These are phyloP conservation scores for Citrus inodora DNA, from an alignment of 345 rosid species.

Conservation along the genomic window DNA sequence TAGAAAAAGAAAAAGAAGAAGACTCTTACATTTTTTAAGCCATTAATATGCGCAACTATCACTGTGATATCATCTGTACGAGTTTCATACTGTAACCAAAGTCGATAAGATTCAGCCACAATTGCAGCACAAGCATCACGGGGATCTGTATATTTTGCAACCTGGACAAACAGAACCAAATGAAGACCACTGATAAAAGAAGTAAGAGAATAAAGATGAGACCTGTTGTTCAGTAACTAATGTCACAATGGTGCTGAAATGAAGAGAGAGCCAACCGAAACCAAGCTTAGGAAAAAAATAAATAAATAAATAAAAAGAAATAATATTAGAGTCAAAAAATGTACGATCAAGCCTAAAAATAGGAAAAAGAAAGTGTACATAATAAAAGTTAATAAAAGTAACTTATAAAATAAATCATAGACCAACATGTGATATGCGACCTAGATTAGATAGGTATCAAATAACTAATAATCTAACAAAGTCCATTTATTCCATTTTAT, in stretches of 20 bases:
- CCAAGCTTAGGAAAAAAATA: neutral
- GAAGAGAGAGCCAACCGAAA: neutral
- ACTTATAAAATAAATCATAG: neutral
- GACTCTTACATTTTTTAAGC: conserved; percentile 62
- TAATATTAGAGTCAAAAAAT: neutral
- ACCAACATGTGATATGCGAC: neutral
- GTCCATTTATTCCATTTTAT: neutral
- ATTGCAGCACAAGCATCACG: conserved; percentile 99
- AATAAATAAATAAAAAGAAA: neutral
- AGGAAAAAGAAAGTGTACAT: neutral
- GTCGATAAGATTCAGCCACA: conserved; percentile 97
- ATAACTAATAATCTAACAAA: neutral
- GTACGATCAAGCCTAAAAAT: neutral
- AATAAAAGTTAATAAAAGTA: too few relatives aligned
- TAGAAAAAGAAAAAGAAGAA: neutral
- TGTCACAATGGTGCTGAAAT: neutral
- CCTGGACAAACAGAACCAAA: conserved; percentile 42
- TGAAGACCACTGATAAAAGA: neutral
- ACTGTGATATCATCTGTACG: conserved; percentile 99
- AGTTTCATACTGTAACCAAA: conserved; percentile 98
- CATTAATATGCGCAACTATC: conserved; percentile 86
- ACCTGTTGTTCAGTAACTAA: neutral
- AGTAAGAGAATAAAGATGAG: neutral
- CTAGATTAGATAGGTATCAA: neutral
- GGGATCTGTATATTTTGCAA: conserved; percentile 90